Evolutionary conservation across 306 rosid genomes (phyloP).

Genomic region (Lotus japonicus): DNA sequence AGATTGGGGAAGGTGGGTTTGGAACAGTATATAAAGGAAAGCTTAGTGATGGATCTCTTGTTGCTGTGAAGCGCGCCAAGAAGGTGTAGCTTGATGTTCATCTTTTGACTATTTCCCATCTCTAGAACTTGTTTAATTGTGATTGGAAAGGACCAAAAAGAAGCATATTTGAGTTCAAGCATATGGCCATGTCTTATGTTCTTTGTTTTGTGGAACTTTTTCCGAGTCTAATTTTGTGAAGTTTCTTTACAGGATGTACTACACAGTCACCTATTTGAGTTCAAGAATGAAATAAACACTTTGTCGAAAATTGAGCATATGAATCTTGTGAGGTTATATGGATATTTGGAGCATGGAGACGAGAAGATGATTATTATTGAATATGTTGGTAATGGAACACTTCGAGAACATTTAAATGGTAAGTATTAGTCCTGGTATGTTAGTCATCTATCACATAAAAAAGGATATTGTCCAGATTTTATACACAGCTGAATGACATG

Average conservation of each 20-base stretch:
- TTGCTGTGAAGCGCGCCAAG: constrained; percentile 83
- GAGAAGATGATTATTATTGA: constrained; percentile 83
- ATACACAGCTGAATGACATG: not conserved
- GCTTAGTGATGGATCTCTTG: constrained; percentile 67
- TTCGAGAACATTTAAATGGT: constrained; percentile 92
- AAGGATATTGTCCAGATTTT: not conserved
- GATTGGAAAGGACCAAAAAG: not conserved
- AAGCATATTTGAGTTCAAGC: not conserved
- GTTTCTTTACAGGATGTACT: constrained; percentile 41
- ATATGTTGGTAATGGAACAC: constrained; percentile 75
- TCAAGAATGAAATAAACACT: constrained; percentile 79
- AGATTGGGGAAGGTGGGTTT: constrained; percentile 75
- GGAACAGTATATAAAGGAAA: constrained; percentile 81
- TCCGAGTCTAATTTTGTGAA: constrained; percentile 14
- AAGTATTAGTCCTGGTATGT: constrained; percentile 5
- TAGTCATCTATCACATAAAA: not conserved
- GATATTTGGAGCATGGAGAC: constrained; percentile 74
- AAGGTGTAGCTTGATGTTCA: constrained; percentile 40
- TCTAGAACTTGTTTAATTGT: constrained; percentile 6
- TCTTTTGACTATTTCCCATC: not conserved
- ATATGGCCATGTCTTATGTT: not conserved
- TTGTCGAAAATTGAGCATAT: constrained; percentile 84
- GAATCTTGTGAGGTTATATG: constrained; percentile 83
- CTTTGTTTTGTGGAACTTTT: not conserved
- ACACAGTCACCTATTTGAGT: constrained; percentile 46